phyloP scores from a whole-genome alignment of 2,329 filamentous ascomycete species.

The Xenoacremonium recifei region DNA sequence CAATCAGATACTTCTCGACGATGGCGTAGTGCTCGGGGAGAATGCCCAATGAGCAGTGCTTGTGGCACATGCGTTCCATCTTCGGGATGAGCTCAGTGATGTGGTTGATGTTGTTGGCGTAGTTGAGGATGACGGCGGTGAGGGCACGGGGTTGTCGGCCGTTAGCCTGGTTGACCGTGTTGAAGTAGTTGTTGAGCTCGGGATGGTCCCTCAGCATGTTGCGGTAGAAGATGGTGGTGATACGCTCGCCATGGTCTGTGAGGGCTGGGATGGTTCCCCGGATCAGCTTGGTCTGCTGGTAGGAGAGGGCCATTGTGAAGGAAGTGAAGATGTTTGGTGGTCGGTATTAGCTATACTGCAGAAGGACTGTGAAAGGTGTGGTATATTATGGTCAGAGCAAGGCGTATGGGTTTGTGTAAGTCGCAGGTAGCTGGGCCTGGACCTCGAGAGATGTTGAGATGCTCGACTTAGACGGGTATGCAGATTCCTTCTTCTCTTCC shows the following conservation, averaged over 20 bases:
- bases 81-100: slow-evolving; percentile 53
- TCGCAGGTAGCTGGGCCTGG: not conserved
- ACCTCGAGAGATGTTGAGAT: not conserved
- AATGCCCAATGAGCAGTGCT: slow-evolving; percentile 71
- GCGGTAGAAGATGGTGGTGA: slow-evolving; percentile 71
- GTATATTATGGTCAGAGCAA: no score
- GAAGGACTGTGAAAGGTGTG: not conserved
- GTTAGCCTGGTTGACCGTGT: slow-evolving; percentile 41
- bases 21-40: slow-evolving; percentile 67
- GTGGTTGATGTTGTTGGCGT: slow-evolving; percentile 68
- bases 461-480: slow-evolving; percentile 9
- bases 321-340: slow-evolving; percentile 1
- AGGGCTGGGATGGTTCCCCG: slow-evolving; percentile 70
- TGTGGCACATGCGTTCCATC: slow-evolving; percentile 63
- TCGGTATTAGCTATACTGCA: not conserved
- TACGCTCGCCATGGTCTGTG: slow-evolving; percentile 63
- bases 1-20: slow-evolving; percentile 67
- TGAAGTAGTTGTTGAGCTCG: slow-evolving; percentile 69
- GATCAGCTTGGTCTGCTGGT: slow-evolving; percentile 61
- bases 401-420: not conserved
- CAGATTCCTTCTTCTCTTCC: slow-evolving; percentile 4
- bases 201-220: slow-evolving; percentile 66
- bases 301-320: slow-evolving; percentile 40
- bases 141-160: slow-evolving; percentile 35
- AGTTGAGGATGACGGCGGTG: slow-evolving; percentile 58